phyloP scores from a whole-genome alignment of 176 grass and related monocot species.

The Leersia perrieri region DNA sequence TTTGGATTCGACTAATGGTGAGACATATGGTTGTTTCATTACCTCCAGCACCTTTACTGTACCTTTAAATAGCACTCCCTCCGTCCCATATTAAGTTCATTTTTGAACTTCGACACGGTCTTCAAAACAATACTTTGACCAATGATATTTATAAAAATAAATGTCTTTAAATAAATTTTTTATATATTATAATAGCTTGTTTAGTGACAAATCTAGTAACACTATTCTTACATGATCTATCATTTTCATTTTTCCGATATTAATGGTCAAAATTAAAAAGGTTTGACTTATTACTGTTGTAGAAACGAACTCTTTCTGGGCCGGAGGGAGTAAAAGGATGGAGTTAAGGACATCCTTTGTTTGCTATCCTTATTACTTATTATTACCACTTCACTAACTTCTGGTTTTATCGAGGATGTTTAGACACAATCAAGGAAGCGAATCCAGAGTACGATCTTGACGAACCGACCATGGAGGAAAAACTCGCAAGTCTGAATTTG shows the following conservation, averaged over 20 bases:
- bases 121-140: no score
- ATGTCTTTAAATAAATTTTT: no score
- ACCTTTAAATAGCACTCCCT: not conserved
- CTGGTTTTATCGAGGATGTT: constrained; percentile 20
- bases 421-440: constrained; percentile 40
- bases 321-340: constrained; percentile 13
- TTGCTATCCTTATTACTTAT: constrained; percentile 10
- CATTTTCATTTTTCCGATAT: no score
- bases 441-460: constrained; percentile 51
- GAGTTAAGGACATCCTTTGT: not conserved
- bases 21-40: constrained; percentile 8
- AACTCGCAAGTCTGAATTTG: constrained; percentile 66
- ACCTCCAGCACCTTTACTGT: not conserved
- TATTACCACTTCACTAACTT: not conserved
- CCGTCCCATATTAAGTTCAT: no score
- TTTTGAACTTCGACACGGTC: no score
- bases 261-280: no score
- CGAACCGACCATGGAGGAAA: constrained; percentile 84
- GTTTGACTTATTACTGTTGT: no score
- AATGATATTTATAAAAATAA: no score
- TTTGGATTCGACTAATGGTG: constrained; percentile 53
- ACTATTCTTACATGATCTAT: no score
- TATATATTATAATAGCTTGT: no score
- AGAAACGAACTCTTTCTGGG: no score
- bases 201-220: no score